Base-by-base conservation (phyloP, 257 asterid species). In the Linaria vulgaris region DNA sequence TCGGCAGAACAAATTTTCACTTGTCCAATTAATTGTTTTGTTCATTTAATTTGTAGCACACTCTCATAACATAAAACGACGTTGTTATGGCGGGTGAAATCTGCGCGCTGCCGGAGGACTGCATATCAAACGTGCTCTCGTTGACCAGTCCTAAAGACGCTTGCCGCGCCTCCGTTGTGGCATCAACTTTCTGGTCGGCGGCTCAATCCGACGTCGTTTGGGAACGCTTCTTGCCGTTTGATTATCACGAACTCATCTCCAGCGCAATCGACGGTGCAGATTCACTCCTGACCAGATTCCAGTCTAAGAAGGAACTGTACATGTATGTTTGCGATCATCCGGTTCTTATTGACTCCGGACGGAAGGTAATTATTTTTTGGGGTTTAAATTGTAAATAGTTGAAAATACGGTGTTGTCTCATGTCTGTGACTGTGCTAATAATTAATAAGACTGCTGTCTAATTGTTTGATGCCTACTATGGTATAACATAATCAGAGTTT, bases 141-240 rank as follows among this genome's bases (percentile, higher is more conserved):
- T 59, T 91, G 25, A 88, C 95, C 20, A 84, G 69, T 73, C 96
- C 98, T 1, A 70, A 68, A 71, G 96, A 91, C 24, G 90, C 83
- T 5, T 75, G 95, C 76, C 79, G 90, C 71, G 64, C 86, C 15
- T 78, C 90, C 15, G 45, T 43, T 63, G 85, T 91, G 3, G 77
- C 76, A 12, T 69, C 88, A 27, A 69, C 71, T 7, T 88, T 88
- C 73, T 83, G 84, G 19, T 72, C 91, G 12, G 90, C 94, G 0
- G 77, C 94, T 3, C 71, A 77, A 48, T 27, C 34, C 34, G 34
- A 27, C 34, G 34, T 27, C 34, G 34, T 27, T 27, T 27, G 34
- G 34, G 34, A 27, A 6, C 34, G 34, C 34, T 27, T 27, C 34
- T 27, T 27, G 34, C 34, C 34, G 34, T 27, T 6, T 3, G 34